Evolutionary conservation across 192 early-diverging fungal species (phyloP), one percentile per base, ranked within the genome.

Genomic region (Rhizophagus sp.): DNA sequence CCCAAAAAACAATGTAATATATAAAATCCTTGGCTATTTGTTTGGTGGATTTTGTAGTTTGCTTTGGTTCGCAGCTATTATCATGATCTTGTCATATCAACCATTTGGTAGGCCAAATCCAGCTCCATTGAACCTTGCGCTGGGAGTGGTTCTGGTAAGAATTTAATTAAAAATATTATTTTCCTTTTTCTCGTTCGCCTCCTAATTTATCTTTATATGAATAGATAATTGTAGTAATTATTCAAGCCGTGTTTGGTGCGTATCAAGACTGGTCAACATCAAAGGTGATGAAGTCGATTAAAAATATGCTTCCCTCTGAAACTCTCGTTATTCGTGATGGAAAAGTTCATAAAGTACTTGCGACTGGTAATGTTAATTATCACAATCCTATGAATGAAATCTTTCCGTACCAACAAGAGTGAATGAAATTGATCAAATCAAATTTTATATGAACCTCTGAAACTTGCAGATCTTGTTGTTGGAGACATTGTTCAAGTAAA

Each of bases 401-500:
- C 17, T 19, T 17, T 17, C 19, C 17, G 17, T 52, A 4, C 17
- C 17, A 36, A 36, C 34, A 36, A 4, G 34, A 0, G 4, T 7
- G 17, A 22, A 57, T 22, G 19, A 57, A 4, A 5, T 57, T 57
- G 0, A 0, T 57, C 44, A 12, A n/a, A 47, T 12, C 10, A 47
- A 47, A 47, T 47, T 30, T 30, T 47, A 12, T 12, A 12, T 47
- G 11, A 22, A 7, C 5, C 17, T 6, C 52, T 17, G 15, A 57
- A 19, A 19, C 85, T 91, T 30, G 78, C 80, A 8, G 82, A 90
- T 11, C 81, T 97, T 24, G 93, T 96, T 19, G 82, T 88, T 6
- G 96, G 96, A 69, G 96, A 97, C 72, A 73, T 95, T 8, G 90
- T 97, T 69, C 76, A 83, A 13, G 81, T 96, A 52, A 85, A 82